Conservation (phyloP, 2,329 filamentous ascomycete species). For the Cyphellophora europaea region DNA sequence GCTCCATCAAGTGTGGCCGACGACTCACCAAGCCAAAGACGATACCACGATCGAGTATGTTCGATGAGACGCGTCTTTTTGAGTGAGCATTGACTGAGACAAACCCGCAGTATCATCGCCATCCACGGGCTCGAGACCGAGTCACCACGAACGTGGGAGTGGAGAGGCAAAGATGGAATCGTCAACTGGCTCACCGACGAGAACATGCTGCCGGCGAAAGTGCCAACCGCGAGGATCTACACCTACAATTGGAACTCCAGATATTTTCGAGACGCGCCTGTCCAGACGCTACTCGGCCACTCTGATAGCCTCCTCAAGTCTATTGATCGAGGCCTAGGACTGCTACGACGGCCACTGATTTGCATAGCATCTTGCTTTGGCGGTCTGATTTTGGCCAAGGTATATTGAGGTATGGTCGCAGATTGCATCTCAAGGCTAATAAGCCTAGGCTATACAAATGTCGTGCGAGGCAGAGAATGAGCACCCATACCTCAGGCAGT, state of each 20-base stretch:
- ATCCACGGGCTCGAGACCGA: conserved; percentile 20
- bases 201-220: neutral
- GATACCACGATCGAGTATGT: neutral
- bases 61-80: neutral
- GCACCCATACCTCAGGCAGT: neutral
- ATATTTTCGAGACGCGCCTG: neutral
- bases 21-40: neutral
- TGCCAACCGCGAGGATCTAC: conserved; percentile 1
- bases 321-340: neutral
- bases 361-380: conserved; percentile 2
- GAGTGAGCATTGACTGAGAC: neutral
- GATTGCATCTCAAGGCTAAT: neutral
- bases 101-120: conserved; percentile 14
- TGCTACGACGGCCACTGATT: neutral
- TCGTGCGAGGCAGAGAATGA: neutral
- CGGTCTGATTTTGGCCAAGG: conserved; percentile 1
- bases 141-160: conserved; percentile 18
- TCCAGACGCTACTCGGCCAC: neutral
- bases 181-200: conserved; percentile 2
- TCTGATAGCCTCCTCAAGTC: neutral
- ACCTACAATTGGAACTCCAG: conserved; percentile 1
- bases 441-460: neutral
- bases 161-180: neutral
- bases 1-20: neutral
- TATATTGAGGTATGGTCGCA: neutral